These are phyloP conservation scores for Kalmanozyma brasiliensis DNA, from an alignment of 1,284 basidiomycete genomes.

Conservation along the genomic window DNA sequence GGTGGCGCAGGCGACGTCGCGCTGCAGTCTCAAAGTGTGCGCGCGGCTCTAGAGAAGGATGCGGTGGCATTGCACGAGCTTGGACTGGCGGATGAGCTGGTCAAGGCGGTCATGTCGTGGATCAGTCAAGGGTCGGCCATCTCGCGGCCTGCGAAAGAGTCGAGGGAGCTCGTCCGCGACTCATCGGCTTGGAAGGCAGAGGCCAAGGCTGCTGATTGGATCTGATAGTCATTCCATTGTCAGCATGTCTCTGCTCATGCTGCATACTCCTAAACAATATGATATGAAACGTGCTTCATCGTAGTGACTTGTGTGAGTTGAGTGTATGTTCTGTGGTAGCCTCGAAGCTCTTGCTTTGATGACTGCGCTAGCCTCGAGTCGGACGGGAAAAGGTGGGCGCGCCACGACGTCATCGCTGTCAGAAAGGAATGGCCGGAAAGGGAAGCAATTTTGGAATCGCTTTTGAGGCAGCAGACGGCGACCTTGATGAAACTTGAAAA, in stretches of 20 bases:
- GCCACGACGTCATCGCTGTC: not conserved
- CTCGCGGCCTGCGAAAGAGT: conserved; percentile 45
- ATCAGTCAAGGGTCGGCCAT: conserved; percentile 47
- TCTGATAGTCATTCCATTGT: conserved; percentile 4
- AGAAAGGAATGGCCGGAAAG: not conserved
- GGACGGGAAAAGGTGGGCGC: not conserved
- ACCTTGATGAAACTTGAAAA: not conserved
- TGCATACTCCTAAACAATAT: not conserved
- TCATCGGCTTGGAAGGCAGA: conserved; percentile 34
- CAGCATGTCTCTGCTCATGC: too few relatives aligned
- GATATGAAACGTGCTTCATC: too few relatives aligned
- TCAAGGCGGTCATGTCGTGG: conserved; percentile 47
- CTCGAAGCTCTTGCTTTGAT: too few relatives aligned
- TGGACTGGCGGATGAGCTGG: conserved; percentile 32
- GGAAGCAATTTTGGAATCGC: not conserved
- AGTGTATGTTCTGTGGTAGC: too few relatives aligned
- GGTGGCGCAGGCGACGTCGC: conserved; percentile 28
- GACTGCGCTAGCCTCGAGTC: not conserved
- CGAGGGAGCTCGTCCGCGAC: conserved; percentile 30
- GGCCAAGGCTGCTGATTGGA: conserved; percentile 47
- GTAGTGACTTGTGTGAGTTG: too few relatives aligned
- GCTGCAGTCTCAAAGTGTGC: conserved; percentile 41
- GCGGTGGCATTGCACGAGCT: conserved; percentile 34
- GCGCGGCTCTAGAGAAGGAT: conserved; percentile 36
- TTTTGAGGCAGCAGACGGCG: conserved; percentile 12